Evolutionary conservation across 345 rosid genomes (phyloP).

Genomic region (Excoecaria cochinchinensis): DNA sequence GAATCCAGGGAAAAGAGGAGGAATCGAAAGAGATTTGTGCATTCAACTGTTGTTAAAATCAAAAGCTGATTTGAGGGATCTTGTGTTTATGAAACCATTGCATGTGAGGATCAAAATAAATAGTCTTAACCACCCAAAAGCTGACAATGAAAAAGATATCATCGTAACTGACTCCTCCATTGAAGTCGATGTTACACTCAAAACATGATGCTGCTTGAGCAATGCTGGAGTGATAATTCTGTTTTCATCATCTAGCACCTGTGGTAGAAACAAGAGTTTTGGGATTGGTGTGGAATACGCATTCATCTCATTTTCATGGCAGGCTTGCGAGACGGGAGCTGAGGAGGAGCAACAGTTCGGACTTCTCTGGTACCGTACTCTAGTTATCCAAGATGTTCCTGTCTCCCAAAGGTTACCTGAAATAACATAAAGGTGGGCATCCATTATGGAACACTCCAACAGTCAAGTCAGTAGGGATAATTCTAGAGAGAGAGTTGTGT

Average conservation of each 20-base stretch:
- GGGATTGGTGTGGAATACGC: neutral
- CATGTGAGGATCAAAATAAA: slow-evolving; percentile 64
- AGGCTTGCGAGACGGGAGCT: neutral
- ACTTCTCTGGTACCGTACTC: too few relatives aligned
- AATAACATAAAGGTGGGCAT: too few relatives aligned
- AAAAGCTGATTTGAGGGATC: slow-evolving; percentile 53
- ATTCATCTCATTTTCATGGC: neutral
- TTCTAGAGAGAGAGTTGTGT: too few relatives aligned
- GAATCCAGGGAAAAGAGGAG: slow-evolving; percentile 39
- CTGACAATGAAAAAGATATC: slow-evolving; percentile 55
- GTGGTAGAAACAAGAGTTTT: neutral
- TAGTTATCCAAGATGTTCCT: too few relatives aligned
- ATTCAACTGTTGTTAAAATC: slow-evolving; percentile 53
- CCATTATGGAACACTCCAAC: too few relatives aligned
- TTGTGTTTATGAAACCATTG: slow-evolving; percentile 62
- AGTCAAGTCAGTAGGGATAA: too few relatives aligned
- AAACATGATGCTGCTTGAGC: slow-evolving; percentile 1
- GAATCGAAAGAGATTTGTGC: slow-evolving; percentile 45
- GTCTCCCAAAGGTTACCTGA: too few relatives aligned
- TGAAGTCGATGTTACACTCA: slow-evolving; percentile 25
- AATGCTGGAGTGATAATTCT: neutral
- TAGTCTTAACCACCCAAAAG: slow-evolving; percentile 62
- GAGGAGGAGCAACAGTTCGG: too few relatives aligned
- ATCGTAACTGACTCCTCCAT: slow-evolving; percentile 38
- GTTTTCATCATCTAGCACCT: neutral